phyloP scores from a whole-genome alignment of 169 alveolate species.

The Plasmodium gallinaceum region DNA sequence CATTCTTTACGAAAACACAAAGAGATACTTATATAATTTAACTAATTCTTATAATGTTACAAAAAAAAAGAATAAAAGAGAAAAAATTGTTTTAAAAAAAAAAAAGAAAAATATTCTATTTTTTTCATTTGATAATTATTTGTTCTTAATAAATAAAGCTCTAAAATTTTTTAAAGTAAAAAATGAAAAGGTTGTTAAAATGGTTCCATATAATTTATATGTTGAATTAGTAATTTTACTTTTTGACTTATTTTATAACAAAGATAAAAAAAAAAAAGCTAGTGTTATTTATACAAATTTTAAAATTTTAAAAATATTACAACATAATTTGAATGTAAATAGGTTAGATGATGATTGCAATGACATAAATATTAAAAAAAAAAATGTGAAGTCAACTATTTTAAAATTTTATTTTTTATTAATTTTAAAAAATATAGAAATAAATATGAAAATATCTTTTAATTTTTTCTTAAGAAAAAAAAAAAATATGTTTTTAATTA shows the following conservation, averaged over 20 bases:
- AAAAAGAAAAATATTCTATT: too few relatives aligned
- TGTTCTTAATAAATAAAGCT: too few relatives aligned
- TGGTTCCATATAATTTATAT: not conserved
- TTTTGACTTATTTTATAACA: not conserved
- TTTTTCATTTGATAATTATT: too few relatives aligned
- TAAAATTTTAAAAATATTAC: not conserved
- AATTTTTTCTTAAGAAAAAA: not conserved
- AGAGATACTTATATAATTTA: too few relatives aligned
- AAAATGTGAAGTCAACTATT: too few relatives aligned
- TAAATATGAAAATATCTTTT: not conserved
- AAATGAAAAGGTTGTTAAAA: not conserved
- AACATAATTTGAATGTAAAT: not conserved
- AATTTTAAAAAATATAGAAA: slow-evolving; percentile 12
- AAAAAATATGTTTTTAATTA: not conserved
- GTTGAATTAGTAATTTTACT: not conserved
- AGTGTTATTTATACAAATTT: not conserved
- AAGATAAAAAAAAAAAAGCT: not conserved
- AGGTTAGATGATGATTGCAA: not conserved
- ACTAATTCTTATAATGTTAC: too few relatives aligned
- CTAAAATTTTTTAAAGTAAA: too few relatives aligned
- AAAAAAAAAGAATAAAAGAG: too few relatives aligned
- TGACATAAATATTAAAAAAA: not conserved
- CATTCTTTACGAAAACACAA: too few relatives aligned
- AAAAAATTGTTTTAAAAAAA: too few relatives aligned
- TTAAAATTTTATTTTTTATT: not conserved